These are phyloP conservation scores for Raphanus hybrid DNA, from an alignment of 441 rosid species.

Conservation along the genomic window DNA sequence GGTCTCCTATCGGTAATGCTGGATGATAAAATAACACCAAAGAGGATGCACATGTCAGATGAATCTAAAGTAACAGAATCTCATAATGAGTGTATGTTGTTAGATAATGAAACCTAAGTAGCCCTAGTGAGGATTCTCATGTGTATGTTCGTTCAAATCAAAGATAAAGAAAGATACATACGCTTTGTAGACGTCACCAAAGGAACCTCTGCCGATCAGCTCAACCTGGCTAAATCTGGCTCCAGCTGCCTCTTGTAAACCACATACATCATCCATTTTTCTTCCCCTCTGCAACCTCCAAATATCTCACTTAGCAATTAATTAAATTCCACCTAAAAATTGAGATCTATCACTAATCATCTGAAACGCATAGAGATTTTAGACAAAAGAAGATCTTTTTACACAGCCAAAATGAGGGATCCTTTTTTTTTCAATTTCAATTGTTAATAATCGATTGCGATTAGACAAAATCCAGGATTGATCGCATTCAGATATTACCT, in stretches of 20 bases:
- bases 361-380: no score
- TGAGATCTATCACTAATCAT: background rate
- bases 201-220: slow-evolving; percentile 97
- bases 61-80: background rate
- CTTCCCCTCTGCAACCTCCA: background rate
- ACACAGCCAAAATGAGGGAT: background rate
- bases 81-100: background rate
- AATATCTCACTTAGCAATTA: slow-evolving; percentile 9
- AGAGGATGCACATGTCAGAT: background rate
- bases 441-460: no score
- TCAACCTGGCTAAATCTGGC: slow-evolving; percentile 82
- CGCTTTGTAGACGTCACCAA: slow-evolving; percentile 99
- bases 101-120: no score
- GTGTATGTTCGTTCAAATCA: no score
- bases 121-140: no score
- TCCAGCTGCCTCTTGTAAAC: slow-evolving; percentile 86
- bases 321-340: slow-evolving; percentile 11
- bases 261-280: slow-evolving; percentile 80
- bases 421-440: no score
- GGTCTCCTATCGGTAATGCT: no score
- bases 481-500: slow-evolving; percentile 43
- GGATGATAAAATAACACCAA: background rate
- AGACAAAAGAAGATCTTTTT: no score
- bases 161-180: slow-evolving; percentile 27
- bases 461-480: slow-evolving; percentile 3